Percentiles rank a stretch among this genome's conserved stretches.
Evolutionary conservation across 441 rosid genomes (phyloP).

Genomic region (Bruguiera hainesii): DNA sequence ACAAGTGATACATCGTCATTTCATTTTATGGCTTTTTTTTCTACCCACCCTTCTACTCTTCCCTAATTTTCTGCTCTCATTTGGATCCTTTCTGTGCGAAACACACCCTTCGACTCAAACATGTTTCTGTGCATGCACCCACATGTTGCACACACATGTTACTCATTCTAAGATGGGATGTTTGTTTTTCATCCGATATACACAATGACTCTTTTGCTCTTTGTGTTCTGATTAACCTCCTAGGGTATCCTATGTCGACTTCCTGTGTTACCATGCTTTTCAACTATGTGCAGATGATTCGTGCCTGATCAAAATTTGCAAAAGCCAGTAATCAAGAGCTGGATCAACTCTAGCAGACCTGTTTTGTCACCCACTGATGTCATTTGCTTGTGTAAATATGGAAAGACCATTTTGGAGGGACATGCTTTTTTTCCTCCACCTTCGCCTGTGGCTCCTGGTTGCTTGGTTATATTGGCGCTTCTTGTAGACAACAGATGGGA

Average conservation of each 20-base stretch:
- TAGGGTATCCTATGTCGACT: not conserved
- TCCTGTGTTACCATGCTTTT: constrained; percentile 1
- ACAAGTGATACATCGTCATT: not conserved
- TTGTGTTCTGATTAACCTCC: not conserved
- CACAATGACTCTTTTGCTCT: not conserved
- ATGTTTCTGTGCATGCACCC: too few relatives aligned
- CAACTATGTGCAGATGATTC: constrained; percentile 36
- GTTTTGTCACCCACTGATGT: not conserved
- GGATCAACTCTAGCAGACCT: not conserved
- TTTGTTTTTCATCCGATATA: too few relatives aligned
- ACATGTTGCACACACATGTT: too few relatives aligned
- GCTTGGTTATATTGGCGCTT: not conserved
- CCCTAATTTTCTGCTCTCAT: too few relatives aligned
- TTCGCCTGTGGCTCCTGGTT: not conserved
- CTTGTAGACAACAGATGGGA: not conserved
- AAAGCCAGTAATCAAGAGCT: not conserved
- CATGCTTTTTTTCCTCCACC: not conserved
- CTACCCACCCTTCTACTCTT: too few relatives aligned
- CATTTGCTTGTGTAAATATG: not conserved
- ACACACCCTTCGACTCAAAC: too few relatives aligned
- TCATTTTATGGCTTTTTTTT: too few relatives aligned
- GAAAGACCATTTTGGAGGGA: not conserved
- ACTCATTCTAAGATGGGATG: too few relatives aligned
- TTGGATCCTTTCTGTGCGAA: too few relatives aligned
- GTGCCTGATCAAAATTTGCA: constrained; percentile 30